A percentile compares a stretch with the other conserved stretches of the same genome.
phyloP scores from a whole-genome alignment of 176 grass and related monocot genomes.

The Carex pumila region DNA sequence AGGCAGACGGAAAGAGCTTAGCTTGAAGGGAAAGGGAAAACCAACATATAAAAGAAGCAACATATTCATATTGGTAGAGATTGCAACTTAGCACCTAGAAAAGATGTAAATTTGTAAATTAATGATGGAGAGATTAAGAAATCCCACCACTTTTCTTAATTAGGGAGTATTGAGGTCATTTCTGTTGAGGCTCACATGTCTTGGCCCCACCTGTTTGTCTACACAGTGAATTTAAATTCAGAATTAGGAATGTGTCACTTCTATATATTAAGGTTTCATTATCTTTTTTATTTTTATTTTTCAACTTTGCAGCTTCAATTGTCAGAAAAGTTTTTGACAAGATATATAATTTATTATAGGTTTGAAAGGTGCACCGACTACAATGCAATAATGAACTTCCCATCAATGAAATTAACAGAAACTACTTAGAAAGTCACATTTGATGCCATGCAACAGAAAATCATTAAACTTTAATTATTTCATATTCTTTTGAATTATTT shows the following conservation, averaged over 20 bases:
- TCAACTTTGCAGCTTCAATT: neutral
- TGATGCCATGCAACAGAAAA: neutral
- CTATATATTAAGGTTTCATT: neutral
- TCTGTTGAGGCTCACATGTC: conserved; percentile 1
- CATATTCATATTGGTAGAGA: conserved; percentile 24
- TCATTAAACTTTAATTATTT: neutral
- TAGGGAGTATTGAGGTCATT: conserved; percentile 11
- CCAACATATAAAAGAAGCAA: neutral
- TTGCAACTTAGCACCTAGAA: conserved; percentile 24
- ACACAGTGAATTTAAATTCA: conserved; percentile 4
- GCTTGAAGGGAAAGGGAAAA: conserved; percentile 16
- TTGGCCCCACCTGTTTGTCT: conserved; percentile 15
- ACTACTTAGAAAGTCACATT: neutral
- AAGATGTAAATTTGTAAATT: conserved; percentile 1
- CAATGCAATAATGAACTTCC: neutral
- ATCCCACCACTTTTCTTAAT: neutral
- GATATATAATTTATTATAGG: neutral
- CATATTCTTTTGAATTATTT: neutral
- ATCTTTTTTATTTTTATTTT: neutral
- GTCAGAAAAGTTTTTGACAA: neutral
- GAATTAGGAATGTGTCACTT: conserved; percentile 9
- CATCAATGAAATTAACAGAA: neutral
- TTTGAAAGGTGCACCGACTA: neutral
- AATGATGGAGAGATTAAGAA: conserved; percentile 18
- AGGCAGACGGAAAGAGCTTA: neutral